phyloP scores from a whole-genome alignment of 805 yeast genomes.

The Hagleromyces aurorensis region DNA sequence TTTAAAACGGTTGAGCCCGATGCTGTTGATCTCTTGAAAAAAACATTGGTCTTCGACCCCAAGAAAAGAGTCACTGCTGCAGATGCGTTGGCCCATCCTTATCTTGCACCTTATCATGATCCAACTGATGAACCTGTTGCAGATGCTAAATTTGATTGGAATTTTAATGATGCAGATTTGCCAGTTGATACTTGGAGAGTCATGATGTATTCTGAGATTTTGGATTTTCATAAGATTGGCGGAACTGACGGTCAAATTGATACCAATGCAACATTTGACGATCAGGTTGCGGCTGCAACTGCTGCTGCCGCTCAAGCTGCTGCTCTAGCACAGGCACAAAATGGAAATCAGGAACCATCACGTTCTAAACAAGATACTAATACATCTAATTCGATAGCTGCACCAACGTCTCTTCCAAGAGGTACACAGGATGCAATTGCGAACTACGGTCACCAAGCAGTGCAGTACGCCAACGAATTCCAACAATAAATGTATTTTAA shows the following conservation, averaged over 20 bases:
- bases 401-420: constrained; percentile 6
- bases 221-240: constrained; percentile 90
- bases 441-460: constrained; percentile 28
- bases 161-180: constrained; percentile 93
- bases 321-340: constrained; percentile 26
- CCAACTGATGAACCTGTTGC: constrained; percentile 97
- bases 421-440: constrained; percentile 20
- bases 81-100: constrained; percentile 82
- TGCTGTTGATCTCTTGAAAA: constrained; percentile 79
- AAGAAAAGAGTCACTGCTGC: constrained; percentile 89
- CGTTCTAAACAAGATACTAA: constrained; percentile 1
- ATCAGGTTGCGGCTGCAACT: constrained; percentile 32
- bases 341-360: constrained; percentile 6
- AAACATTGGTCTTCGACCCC: constrained; percentile 93
- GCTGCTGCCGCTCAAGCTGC: constrained; percentile 32
- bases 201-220: constrained; percentile 96
- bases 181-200: constrained; percentile 98
- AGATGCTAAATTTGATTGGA: constrained; percentile 91
- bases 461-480: constrained; percentile 29
- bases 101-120: constrained; percentile 91
- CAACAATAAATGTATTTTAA: constrained; percentile 14
- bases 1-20: constrained; percentile 74
- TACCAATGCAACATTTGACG: constrained; percentile 30
- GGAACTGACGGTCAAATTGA: constrained; percentile 34
- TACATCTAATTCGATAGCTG: no score